A percentile compares a stretch with the other conserved stretches of the same genome.
Evolutionary conservation across 1,284 basidiomycete genomes (phyloP).

Genomic region (Puccinia novopanici): DNA sequence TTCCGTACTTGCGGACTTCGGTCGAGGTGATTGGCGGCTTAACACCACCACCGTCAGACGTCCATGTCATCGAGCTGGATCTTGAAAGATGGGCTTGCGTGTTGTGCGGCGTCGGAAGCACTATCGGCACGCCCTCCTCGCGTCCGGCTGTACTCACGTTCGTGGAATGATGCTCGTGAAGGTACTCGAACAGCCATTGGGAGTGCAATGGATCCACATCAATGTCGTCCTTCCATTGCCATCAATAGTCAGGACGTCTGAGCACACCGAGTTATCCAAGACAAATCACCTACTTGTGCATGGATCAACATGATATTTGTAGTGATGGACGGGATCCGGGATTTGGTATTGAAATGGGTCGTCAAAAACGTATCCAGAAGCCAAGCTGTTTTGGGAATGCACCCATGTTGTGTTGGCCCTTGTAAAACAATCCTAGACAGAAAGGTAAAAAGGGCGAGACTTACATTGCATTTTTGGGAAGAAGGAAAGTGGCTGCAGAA

Average conservation of each 20-base stretch:
- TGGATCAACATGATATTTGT: conserved; percentile 39
- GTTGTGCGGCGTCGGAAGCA: conserved; percentile 12
- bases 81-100: conserved; percentile 28
- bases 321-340: conserved; percentile 11
- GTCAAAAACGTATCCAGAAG: conserved; percentile 20
- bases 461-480: conserved; percentile 35
- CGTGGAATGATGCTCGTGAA: conserved; percentile 18
- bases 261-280: no score
- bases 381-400: neutral
- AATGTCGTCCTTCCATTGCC: conserved; percentile 33
- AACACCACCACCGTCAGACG: neutral
- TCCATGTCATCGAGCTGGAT: neutral
- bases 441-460: neutral
- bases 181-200: conserved; percentile 19
- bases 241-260: neutral
- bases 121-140: neutral
- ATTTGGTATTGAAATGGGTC: conserved; percentile 44
- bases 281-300: conserved; percentile 23
- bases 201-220: conserved; percentile 39
- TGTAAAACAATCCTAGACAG: neutral
- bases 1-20: conserved; percentile 31
- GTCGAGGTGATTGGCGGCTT: conserved; percentile 8
- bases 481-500: conserved; percentile 34
- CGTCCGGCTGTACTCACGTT: neutral
- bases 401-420: neutral